Percentiles rank a stretch among this genome's conserved stretches.
Conservation (phyloP, 805 yeast genomes). For the Candida loeiensis region DNA sequence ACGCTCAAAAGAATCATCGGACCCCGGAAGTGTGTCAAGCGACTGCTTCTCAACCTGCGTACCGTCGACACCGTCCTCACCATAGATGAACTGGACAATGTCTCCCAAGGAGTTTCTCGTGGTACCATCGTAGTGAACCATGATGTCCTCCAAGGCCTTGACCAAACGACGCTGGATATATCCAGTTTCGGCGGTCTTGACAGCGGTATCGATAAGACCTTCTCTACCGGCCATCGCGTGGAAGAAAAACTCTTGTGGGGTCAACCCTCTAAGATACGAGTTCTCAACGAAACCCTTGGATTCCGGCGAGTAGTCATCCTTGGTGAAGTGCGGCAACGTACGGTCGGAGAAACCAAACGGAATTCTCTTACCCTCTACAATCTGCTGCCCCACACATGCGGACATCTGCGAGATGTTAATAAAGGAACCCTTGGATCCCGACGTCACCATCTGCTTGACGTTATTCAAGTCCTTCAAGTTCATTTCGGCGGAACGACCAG, state of each 20-base stretch:
- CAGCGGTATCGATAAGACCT: conserved; percentile 99
- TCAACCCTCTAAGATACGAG: conserved; percentile 92
- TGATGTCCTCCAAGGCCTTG: conserved; percentile 93
- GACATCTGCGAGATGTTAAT: conserved; percentile 99
- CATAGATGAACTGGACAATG: conserved; percentile 91
- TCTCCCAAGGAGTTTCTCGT: conserved; percentile 97
- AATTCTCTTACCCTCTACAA: conserved; percentile 99
- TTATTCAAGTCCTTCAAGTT: conserved; percentile 90
- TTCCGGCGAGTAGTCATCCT: conserved; percentile 98
- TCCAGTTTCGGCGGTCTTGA: conserved; percentile 98
- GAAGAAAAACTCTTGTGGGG: conserved; percentile 98
- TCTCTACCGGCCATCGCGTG: conserved; percentile 99
- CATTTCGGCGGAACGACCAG: conserved; percentile 98
- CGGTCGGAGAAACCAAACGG: conserved; percentile 96
- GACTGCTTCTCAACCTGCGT: conserved; percentile 96
- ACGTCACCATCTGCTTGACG: conserved; percentile 98
- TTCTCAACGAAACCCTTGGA: conserved; percentile 98
- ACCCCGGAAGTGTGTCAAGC: conserved; percentile 92
- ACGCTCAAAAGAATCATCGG: conserved; percentile 75
- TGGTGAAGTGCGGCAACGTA: conserved; percentile 95
- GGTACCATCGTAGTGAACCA: conserved; percentile 98
- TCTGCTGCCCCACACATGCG: conserved; percentile 99
- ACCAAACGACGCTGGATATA: conserved; percentile 97
- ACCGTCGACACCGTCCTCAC: conserved; percentile 99
- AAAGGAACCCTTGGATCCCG: conserved; percentile 99